phyloP scores from a whole-genome alignment of 1,284 basidiomycete species.

The Ganoderma resinaceum region DNA sequence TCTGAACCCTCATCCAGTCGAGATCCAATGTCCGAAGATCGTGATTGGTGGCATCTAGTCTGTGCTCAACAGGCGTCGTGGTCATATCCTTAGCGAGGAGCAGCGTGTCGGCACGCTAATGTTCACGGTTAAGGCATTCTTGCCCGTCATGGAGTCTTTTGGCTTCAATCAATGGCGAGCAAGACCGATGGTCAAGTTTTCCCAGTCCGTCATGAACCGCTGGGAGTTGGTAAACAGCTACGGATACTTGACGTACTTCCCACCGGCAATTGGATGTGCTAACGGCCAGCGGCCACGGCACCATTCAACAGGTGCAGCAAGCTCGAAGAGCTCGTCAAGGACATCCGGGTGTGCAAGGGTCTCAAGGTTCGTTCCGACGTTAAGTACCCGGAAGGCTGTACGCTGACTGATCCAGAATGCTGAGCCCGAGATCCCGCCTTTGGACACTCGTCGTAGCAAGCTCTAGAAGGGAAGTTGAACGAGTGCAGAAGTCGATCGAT shows the following conservation, averaged over 20 bases:
- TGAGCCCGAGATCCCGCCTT: constrained; percentile 84
- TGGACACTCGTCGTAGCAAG: constrained; percentile 95
- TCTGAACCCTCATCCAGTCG: constrained; percentile 58
- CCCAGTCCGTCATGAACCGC: constrained; percentile 96
- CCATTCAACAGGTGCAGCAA: constrained; percentile 89
- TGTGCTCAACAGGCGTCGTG: constrained; percentile 96
- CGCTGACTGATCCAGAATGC: constrained; percentile 25
- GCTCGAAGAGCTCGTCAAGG: constrained; percentile 84
- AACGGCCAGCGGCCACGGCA: constrained; percentile 46
- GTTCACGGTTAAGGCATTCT: constrained; percentile 99
- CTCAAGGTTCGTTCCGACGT: constrained; percentile 69
- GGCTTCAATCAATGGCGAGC: constrained; percentile 98
- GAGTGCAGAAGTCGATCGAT: constrained; percentile 36
- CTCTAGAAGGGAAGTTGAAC: constrained; percentile 38
- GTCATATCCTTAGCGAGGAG: constrained; percentile 98
- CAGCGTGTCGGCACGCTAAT: constrained; percentile 98
- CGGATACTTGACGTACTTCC: constrained; percentile 44
- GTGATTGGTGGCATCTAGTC: constrained; percentile 99
- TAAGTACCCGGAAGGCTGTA: neutral
- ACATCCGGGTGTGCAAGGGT: constrained; percentile 92
- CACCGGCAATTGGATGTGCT: constrained; percentile 25
- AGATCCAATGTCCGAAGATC: constrained; percentile 98
- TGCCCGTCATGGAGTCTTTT: constrained; percentile 97
- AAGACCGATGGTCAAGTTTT: constrained; percentile 97
- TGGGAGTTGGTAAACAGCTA: constrained; percentile 88